Conservation (phyloP, 2,329 filamentous ascomycete genomes). For the Neonectria punicea region DNA sequence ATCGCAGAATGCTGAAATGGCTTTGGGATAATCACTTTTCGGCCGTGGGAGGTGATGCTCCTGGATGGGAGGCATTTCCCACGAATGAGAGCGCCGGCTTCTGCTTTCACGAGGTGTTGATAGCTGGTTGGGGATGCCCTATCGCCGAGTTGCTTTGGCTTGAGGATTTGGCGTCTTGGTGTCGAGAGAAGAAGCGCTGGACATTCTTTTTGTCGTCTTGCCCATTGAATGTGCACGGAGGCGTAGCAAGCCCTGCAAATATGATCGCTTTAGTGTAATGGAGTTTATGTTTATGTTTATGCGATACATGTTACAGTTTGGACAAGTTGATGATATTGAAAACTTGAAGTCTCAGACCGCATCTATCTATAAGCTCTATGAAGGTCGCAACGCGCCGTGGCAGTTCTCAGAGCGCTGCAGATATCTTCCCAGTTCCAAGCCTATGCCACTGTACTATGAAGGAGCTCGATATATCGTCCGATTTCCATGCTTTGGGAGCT, state of each 20-base stretch:
- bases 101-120: conserved; percentile 18
- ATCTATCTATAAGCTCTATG: too few relatives aligned
- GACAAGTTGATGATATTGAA: neutral
- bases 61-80: conserved; percentile 18
- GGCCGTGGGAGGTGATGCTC: conserved; percentile 16
- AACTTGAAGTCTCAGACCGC: too few relatives aligned
- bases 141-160: conserved; percentile 19
- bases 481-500: neutral
- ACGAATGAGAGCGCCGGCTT: conserved; percentile 7
- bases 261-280: conserved; percentile 20
- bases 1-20: conserved; percentile 14
- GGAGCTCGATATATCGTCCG: neutral
- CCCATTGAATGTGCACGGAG: conserved; percentile 18
- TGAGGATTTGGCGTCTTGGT: conserved; percentile 10
- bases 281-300: too few relatives aligned
- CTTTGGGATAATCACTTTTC: conserved; percentile 22
- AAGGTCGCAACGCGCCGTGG: too few relatives aligned
- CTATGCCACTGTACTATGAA: conserved; percentile 2
- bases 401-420: neutral
- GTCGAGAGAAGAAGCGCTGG: conserved; percentile 14
- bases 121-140: conserved; percentile 20
- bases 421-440: conserved; percentile 1
- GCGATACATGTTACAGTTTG: neutral
- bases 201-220: conserved; percentile 20
- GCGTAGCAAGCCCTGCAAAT: conserved; percentile 19